Evolutionary conservation across 441 rosid species (phyloP).

Genomic region (Breynia disticha): DNA sequence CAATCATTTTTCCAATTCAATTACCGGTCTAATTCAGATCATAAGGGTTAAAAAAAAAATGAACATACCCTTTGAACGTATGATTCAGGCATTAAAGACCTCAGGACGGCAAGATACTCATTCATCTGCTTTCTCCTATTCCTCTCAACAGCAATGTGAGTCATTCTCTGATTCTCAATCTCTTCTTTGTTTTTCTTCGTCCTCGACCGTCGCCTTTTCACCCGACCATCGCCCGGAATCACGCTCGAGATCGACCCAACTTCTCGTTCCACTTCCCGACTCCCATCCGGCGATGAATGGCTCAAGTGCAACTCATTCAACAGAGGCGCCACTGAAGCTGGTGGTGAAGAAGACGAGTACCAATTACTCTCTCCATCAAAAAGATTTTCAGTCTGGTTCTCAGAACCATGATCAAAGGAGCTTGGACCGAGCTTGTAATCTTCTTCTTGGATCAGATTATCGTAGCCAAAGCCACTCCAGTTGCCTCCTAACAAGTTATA

Average conservation of each 20-base stretch:
- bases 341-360: constrained; percentile 20
- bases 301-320: constrained; percentile 21
- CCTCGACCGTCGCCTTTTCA: constrained; percentile 58
- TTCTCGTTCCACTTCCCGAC: background rate
- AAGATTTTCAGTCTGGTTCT: constrained; percentile 29
- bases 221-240: constrained; percentile 20
- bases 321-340: constrained; percentile 18
- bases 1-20: no score
- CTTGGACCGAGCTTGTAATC: constrained; percentile 8
- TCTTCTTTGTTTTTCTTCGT: constrained; percentile 69
- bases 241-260: constrained; percentile 6
- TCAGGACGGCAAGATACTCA: constrained; percentile 64
- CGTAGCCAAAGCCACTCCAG: constrained; percentile 24
- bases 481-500: constrained; percentile 31
- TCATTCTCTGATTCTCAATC: constrained; percentile 77
- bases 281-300: constrained; percentile 17
- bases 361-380: constrained; percentile 24
- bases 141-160: constrained; percentile 95
- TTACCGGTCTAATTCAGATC: no score
- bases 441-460: constrained; percentile 11
- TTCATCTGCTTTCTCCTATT: constrained; percentile 89
- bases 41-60: background rate
- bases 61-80: constrained; percentile 63
- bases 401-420: constrained; percentile 26
- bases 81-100: constrained; percentile 79